Conservation (phyloP, 2,329 filamentous ascomycete species). For the Ophiosphaerella korrae region DNA sequence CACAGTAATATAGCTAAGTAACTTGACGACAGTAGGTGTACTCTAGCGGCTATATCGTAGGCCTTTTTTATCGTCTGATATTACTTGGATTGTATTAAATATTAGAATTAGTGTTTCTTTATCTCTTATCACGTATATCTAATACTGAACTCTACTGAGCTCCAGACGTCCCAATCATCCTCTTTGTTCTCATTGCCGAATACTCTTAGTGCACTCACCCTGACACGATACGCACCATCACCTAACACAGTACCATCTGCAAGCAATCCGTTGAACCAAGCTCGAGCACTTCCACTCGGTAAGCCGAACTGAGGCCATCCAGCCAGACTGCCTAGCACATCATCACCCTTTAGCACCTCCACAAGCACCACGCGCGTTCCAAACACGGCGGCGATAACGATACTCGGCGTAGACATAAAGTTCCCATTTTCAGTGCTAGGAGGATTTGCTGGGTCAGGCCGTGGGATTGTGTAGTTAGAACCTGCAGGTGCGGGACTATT, state of each 20-base stretch:
- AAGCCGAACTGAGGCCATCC: constrained; percentile 13
- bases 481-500: constrained; percentile 12
- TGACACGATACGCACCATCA: constrained; percentile 18
- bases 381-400: constrained; percentile 4
- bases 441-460: constrained; percentile 15
- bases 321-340: constrained; percentile 7
- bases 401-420: constrained; percentile 2
- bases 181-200: not conserved
- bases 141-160: too few species aligned
- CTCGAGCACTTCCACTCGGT: not conserved
- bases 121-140: too few species aligned
- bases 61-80: too few species aligned
- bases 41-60: too few species aligned
- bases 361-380: constrained; percentile 10
- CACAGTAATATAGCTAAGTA: too few species aligned
- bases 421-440: constrained; percentile 6
- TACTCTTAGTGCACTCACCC: constrained; percentile 19
- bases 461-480: constrained; percentile 10
- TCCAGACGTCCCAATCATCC: not conserved
- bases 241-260: constrained; percentile 17
- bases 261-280: constrained; percentile 20
- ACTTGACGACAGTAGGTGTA: too few species aligned
- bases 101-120: too few species aligned
- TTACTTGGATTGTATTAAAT: too few species aligned
- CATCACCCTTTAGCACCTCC: constrained; percentile 10